phyloP scores from a whole-genome alignment of 768 basidiomycete genomes.

The Auricularia cornea region DNA sequence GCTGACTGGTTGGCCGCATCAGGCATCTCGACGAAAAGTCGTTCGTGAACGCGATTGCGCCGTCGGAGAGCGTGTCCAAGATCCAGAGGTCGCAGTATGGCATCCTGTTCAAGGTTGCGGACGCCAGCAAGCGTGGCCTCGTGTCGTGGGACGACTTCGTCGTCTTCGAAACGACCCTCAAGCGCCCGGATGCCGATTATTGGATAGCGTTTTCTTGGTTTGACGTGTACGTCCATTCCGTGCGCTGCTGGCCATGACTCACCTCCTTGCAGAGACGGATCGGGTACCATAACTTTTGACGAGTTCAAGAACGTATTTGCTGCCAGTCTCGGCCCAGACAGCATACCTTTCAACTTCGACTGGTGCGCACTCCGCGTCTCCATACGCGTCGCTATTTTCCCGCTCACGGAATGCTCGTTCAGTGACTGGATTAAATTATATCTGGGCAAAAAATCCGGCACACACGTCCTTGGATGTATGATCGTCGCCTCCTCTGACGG shows the following conservation, averaged over 20 bases:
- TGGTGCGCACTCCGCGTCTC: slow-evolving; percentile 55
- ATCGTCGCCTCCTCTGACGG: slow-evolving; percentile 9
- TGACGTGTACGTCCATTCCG: slow-evolving; percentile 63
- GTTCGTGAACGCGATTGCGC: slow-evolving; percentile 94
- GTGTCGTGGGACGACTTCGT: slow-evolving; percentile 95
- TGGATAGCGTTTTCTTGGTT: slow-evolving; percentile 96
- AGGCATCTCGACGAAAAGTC: slow-evolving; percentile 82
- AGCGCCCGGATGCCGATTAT: slow-evolving; percentile 94
- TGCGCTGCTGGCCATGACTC: slow-evolving; percentile 1
- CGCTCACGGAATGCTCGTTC: not conserved
- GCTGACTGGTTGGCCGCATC: slow-evolving; percentile 9
- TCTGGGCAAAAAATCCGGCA: slow-evolving; percentile 84
- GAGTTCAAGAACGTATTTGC: slow-evolving; percentile 88
- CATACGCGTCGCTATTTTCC: not conserved
- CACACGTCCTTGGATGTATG: slow-evolving; percentile 87
- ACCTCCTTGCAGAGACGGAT: slow-evolving; percentile 54
- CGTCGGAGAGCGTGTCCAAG: slow-evolving; percentile 72
- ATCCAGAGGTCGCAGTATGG: slow-evolving; percentile 85
- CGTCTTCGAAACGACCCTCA: slow-evolving; percentile 87
- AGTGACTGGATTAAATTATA: slow-evolving; percentile 97
- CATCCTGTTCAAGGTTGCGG: slow-evolving; percentile 84
- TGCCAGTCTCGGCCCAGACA: slow-evolving; percentile 65
- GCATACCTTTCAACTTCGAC: slow-evolving; percentile 93
- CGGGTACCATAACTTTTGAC: slow-evolving; percentile 88
- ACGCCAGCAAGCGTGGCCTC: slow-evolving; percentile 62